Percentiles rank a stretch among this genome's conserved stretches.
phyloP scores from a whole-genome alignment of 2,329 filamentous ascomycete genomes.

The Stemphylium beticola region DNA sequence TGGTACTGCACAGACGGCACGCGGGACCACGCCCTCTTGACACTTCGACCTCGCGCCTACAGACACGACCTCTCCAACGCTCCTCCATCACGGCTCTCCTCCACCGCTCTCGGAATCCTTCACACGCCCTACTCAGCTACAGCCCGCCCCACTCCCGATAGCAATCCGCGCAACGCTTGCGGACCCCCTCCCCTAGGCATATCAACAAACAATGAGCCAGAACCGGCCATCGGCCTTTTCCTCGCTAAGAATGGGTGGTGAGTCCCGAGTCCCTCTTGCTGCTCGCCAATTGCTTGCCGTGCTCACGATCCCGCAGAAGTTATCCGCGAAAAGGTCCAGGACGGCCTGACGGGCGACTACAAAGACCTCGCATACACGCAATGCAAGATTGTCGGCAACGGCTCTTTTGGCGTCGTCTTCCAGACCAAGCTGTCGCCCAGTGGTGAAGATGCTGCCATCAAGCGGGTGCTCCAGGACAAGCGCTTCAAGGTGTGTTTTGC shows the following conservation, averaged over 20 bases:
- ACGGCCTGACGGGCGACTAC: slow-evolving; percentile 95
- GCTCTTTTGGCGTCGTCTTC: slow-evolving; percentile 97
- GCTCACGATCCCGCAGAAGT: slow-evolving; percentile 71
- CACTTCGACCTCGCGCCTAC: slow-evolving; percentile 27
- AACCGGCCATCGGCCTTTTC: slow-evolving; percentile 89
- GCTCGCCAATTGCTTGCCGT: slow-evolving; percentile 14
- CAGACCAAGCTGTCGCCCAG: slow-evolving; percentile 98
- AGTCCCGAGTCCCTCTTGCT: slow-evolving; percentile 50
- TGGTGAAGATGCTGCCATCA: slow-evolving; percentile 98
- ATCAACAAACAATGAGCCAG: slow-evolving; percentile 73
- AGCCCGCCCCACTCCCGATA: slow-evolving; percentile 52
- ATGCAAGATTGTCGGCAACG: slow-evolving; percentile 99
- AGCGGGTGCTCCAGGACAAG: slow-evolving; percentile 98
- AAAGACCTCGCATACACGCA: slow-evolving; percentile 98
- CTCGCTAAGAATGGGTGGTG: slow-evolving; percentile 95
- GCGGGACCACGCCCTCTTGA: slow-evolving; percentile 30
- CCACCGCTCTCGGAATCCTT: slow-evolving; percentile 45
- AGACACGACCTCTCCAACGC: slow-evolving; percentile 4
- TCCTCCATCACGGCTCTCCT: slow-evolving; percentile 62
- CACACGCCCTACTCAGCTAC: slow-evolving; percentile 55
- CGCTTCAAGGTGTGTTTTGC: slow-evolving; percentile 83
- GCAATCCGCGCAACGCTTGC: slow-evolving; percentile 43
- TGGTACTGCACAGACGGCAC: slow-evolving; percentile 29
- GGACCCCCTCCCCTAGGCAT: slow-evolving; percentile 32
- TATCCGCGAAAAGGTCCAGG: slow-evolving; percentile 97